These are phyloP conservation scores for Cadophora sp. DNA, from an alignment of 2,329 filamentous ascomycete species.

Conservation along the genomic window DNA sequence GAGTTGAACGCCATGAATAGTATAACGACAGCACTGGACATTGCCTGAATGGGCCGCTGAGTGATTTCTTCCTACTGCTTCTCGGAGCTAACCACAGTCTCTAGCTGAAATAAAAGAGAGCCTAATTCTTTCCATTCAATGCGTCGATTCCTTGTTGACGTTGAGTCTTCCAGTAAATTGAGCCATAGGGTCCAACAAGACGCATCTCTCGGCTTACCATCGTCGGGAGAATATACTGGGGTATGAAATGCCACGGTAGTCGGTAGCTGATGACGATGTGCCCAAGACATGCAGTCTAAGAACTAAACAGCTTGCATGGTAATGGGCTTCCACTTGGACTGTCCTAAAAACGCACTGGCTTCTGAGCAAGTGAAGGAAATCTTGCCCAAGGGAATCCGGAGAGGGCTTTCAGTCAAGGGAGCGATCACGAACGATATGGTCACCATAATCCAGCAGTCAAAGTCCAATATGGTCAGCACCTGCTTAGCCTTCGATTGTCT, in stretches of 20 bases:
- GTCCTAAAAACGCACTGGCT: background rate
- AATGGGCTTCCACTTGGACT: background rate
- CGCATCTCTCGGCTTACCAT: too few relatives aligned
- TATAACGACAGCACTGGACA: too few relatives aligned
- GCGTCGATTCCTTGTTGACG: background rate
- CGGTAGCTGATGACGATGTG: too few relatives aligned
- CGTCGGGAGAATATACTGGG: background rate
- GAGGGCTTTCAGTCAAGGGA: background rate
- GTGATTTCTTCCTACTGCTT: too few relatives aligned
- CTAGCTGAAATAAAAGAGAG: too few relatives aligned
- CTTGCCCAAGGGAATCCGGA: background rate
- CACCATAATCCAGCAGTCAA: background rate
- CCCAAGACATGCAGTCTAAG: too few relatives aligned
- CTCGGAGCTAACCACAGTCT: too few relatives aligned
- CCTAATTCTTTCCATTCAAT: background rate
- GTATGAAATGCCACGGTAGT: background rate
- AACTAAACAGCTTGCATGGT: too few relatives aligned
- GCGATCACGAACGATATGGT: background rate
- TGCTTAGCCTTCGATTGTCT: conserved; percentile 29
- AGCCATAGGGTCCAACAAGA: too few relatives aligned
- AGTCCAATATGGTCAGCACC: conserved; percentile 15
- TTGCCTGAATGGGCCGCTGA: too few relatives aligned
- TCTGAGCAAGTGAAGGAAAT: background rate
- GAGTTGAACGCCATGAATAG: too few relatives aligned
- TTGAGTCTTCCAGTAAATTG: background rate